These are phyloP conservation scores for Phytophthora cryptogea DNA, from an alignment of 352 stramenopile genomes.

Conservation along the genomic window DNA sequence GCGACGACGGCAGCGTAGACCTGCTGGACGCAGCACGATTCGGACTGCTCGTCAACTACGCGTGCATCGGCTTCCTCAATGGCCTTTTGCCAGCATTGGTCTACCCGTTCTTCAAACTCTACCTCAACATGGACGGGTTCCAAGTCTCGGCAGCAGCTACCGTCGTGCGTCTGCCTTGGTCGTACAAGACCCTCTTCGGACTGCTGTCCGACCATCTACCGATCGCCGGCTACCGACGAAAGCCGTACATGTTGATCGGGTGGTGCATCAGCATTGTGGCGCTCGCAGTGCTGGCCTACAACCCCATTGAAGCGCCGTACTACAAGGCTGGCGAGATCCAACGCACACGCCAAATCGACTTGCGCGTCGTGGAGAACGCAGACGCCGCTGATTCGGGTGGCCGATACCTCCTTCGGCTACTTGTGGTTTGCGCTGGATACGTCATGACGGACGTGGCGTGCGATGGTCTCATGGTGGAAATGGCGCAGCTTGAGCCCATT, in stretches of 20 bases:
- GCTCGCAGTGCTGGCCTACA: constrained; percentile 47
- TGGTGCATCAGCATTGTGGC: constrained; percentile 55
- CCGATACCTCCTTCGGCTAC: constrained; percentile 62
- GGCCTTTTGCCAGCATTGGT: constrained; percentile 65
- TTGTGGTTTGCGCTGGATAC: constrained; percentile 63
- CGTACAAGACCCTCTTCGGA: constrained; percentile 82
- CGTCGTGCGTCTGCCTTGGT: constrained; percentile 71
- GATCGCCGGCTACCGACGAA: constrained; percentile 66
- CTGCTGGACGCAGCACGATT: constrained; percentile 46
- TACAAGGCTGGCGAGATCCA: constrained; percentile 63
- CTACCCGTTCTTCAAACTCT: constrained; percentile 80
- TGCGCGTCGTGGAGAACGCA: constrained; percentile 51
- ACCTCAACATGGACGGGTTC: constrained; percentile 79
- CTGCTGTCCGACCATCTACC: constrained; percentile 68
- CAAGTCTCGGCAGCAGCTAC: constrained; percentile 55
- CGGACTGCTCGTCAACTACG: constrained; percentile 72
- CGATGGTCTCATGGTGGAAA: constrained; percentile 73
- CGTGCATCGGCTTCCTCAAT: constrained; percentile 74
- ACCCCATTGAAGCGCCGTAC: constrained; percentile 53
- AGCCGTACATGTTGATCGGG: constrained; percentile 76
- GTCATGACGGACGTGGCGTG: constrained; percentile 72
- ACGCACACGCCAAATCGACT: constrained; percentile 43
- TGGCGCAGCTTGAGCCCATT: constrained; percentile 71
- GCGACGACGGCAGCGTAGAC: constrained; percentile 47
- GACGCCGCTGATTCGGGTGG: constrained; percentile 48